A percentile compares a stretch with the other conserved stretches of the same genome.
phyloP scores from a whole-genome alignment of 805 yeast genomes.

The Starmerella khaoyaiensis region DNA sequence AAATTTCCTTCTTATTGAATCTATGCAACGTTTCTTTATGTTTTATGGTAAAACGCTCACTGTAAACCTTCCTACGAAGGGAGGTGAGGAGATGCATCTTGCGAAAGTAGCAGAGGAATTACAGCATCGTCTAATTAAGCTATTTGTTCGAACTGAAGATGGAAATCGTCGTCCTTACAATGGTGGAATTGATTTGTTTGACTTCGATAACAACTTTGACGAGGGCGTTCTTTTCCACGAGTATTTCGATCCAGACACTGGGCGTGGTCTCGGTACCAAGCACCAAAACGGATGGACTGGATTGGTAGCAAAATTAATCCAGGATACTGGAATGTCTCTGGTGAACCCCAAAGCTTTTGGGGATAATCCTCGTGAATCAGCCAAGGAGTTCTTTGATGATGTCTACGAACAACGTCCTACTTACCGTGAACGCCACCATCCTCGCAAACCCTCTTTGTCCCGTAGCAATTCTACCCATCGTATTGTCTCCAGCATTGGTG shows the following conservation, averaged over 20 bases:
- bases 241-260: slow-evolving; percentile 88
- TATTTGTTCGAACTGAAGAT: slow-evolving; percentile 50
- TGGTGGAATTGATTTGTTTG: slow-evolving; percentile 37
- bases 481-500: slow-evolving; percentile 19
- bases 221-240: slow-evolving; percentile 73
- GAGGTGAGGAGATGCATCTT: slow-evolving; percentile 28
- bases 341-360: slow-evolving; percentile 29
- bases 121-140: slow-evolving; percentile 69
- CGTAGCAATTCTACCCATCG: slow-evolving; percentile 17
- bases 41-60: slow-evolving; percentile 78
- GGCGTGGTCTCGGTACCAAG: slow-evolving; percentile 83
- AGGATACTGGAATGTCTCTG: slow-evolving; percentile 60
- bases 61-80: slow-evolving; percentile 69
- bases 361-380: slow-evolving; percentile 26
- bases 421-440: slow-evolving; percentile 18
- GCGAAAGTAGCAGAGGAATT: slow-evolving; percentile 66
- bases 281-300: slow-evolving; percentile 98
- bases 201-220: slow-evolving; percentile 55
- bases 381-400: slow-evolving; percentile 30
- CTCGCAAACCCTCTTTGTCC: slow-evolving; percentile 15
- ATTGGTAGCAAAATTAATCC: slow-evolving; percentile 79
- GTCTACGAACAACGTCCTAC: slow-evolving; percentile 17
- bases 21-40: slow-evolving; percentile 72
- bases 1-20: slow-evolving; percentile 71
- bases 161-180: slow-evolving; percentile 61